Conservation (phyloP, 1,284 basidiomycete species). For the Phylloboletellus chloephorus region DNA sequence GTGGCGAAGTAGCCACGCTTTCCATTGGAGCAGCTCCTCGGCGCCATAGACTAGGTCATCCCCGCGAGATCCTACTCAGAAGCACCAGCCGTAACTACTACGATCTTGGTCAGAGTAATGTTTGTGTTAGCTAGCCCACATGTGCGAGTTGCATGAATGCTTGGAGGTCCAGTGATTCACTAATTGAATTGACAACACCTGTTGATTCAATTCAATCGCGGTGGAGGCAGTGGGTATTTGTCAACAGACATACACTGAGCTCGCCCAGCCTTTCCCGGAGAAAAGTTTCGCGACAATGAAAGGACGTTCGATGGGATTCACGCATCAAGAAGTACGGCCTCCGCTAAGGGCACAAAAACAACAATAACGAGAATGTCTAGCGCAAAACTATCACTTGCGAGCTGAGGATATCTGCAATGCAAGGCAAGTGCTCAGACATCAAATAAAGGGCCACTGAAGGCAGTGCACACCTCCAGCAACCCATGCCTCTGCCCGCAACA, state of each 20-base stretch:
- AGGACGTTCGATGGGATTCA: slow-evolving; percentile 32
- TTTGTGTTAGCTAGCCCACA: too few relatives aligned
- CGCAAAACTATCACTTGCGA: slow-evolving; percentile 43
- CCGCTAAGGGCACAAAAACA: too few relatives aligned
- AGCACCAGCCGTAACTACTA: too few relatives aligned
- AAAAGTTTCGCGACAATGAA: slow-evolving; percentile 14
- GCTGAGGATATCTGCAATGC: slow-evolving; percentile 57
- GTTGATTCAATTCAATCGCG: slow-evolving; percentile 11
- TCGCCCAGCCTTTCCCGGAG: slow-evolving; percentile 57
- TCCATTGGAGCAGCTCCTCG: slow-evolving; percentile 55
- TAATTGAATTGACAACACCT: slow-evolving; percentile 75
- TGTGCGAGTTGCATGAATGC: slow-evolving; percentile 48
- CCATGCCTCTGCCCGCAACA: slow-evolving; percentile 83
- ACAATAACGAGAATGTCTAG: slow-evolving; percentile 16
- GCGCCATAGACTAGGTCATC: slow-evolving; percentile 42
- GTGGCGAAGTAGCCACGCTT: slow-evolving; percentile 70
- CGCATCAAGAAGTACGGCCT: slow-evolving; percentile 65
- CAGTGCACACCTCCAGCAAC: slow-evolving; percentile 62
- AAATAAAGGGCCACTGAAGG: slow-evolving; percentile 11
- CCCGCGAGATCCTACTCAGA: too few relatives aligned
- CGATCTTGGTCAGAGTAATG: slow-evolving; percentile 30
- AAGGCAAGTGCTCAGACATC: slow-evolving; percentile 2
- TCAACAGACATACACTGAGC: slow-evolving; percentile 60
- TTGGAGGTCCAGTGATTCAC: slow-evolving; percentile 62
- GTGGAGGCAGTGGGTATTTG: not conserved